A percentile compares a stretch with the other conserved stretches of the same genome.
Conservation (phyloP, 2,329 filamentous ascomycete species). For the Epicoccum sorghinum region DNA sequence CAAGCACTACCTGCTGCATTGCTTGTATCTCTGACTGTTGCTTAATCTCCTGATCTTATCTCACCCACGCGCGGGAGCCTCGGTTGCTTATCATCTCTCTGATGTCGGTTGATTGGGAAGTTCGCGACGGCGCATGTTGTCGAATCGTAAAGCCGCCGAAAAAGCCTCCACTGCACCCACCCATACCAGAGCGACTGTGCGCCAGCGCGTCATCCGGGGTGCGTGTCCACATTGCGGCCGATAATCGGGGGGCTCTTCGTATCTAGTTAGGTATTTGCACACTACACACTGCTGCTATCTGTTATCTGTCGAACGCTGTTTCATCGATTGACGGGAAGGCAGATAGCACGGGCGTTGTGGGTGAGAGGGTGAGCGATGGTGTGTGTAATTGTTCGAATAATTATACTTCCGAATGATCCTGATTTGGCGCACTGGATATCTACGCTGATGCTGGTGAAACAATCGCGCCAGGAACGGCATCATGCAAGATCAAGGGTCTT, state of each 20-base stretch:
- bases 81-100: not conserved
- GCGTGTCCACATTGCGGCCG: constrained; percentile 11
- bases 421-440: not conserved
- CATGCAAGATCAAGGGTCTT: too few relatives aligned
- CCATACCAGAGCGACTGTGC: not conserved
- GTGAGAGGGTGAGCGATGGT: too few relatives aligned
- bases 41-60: too few relatives aligned
- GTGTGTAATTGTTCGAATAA: too few relatives aligned
- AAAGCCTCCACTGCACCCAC: too few relatives aligned
- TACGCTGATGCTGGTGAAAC: not conserved
- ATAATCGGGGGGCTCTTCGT: constrained; percentile 18
- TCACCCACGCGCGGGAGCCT: too few relatives aligned
- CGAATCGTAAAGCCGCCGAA: constrained; percentile 19
- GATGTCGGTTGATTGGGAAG: constrained; percentile 3
- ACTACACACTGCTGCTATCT: not conserved
- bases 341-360: not conserved
- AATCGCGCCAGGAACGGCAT: too few relatives aligned
- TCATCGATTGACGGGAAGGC: too few relatives aligned
- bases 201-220: constrained; percentile 21
- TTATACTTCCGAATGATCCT: too few relatives aligned
- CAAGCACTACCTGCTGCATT: too few relatives aligned
- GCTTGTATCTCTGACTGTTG: too few relatives aligned
- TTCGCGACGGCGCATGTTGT: constrained; percentile 6
- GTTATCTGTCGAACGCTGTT: not conserved
- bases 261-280: constrained; percentile 6